phyloP scores from a whole-genome alignment of 148 eudicot species.

The Rhododendron molle region DNA sequence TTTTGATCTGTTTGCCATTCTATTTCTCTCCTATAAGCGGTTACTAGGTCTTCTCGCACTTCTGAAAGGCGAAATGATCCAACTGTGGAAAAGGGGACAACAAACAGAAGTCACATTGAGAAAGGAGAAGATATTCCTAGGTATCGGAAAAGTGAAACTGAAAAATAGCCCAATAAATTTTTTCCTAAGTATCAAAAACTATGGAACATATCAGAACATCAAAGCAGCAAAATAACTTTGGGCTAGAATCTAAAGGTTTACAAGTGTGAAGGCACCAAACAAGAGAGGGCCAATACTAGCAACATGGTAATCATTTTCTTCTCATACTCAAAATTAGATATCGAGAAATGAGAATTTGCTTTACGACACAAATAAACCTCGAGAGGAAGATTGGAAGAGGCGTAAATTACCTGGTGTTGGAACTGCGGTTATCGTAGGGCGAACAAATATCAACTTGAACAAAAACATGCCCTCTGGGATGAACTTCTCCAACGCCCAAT shows the following conservation, averaged over 20 bases:
- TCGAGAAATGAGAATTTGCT: neutral
- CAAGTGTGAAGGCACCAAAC: neutral
- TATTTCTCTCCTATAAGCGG: conserved; percentile 62
- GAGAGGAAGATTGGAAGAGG: neutral
- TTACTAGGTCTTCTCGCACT: conserved; percentile 72
- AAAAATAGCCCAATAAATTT: neutral
- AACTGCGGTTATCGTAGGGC: conserved; percentile 54
- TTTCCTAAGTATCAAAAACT: neutral
- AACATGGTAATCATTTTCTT: neutral
- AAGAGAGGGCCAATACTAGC: neutral
- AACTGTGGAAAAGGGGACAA: conserved; percentile 32
- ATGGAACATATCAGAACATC: neutral
- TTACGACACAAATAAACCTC: neutral
- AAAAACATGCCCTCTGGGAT: conserved; percentile 44
- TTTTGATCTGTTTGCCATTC: conserved; percentile 69
- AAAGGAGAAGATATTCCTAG: neutral
- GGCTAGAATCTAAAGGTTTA: neutral
- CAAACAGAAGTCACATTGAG: neutral
- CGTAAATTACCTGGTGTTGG: conserved; percentile 84
- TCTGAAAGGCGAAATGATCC: conserved; percentile 68
- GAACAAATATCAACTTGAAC: conserved; percentile 73
- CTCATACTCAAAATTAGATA: neutral
- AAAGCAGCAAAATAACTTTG: neutral
- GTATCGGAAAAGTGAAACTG: neutral
- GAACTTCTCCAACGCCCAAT: conserved; percentile 79